Conservation (phyloP, 352 stramenopile genomes). For the Phytopythium chamaehyphon region DNA sequence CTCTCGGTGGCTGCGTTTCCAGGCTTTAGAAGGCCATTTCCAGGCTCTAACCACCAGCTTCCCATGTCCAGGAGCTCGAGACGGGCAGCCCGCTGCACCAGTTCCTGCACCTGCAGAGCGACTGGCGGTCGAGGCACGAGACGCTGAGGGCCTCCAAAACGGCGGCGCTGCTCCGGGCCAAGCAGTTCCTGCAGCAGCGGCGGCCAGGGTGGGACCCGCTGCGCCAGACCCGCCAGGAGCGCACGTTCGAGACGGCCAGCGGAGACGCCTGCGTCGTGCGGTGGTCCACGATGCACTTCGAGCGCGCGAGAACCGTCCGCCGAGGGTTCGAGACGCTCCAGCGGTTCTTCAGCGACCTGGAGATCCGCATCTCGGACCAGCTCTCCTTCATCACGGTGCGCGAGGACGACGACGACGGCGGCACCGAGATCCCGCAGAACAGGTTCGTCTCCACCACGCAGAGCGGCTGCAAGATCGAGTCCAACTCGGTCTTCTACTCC, state of each 20-base stretch:
- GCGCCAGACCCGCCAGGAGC: constrained; percentile 27
- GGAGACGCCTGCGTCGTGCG: constrained; percentile 23
- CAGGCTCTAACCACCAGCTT: too few species aligned
- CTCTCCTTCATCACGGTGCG: constrained; percentile 42
- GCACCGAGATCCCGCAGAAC: constrained; percentile 29
- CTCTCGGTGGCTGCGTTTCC: constrained; percentile 20
- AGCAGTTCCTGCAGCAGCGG: constrained; percentile 22
- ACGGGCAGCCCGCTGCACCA: constrained; percentile 27
- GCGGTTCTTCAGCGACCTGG: constrained; percentile 33
- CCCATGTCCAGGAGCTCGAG: constrained; percentile 20
- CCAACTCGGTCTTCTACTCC: constrained; percentile 37
- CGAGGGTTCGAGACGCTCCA: constrained; percentile 43
- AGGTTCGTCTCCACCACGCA: constrained; percentile 33
- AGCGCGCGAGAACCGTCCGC: constrained; percentile 28
- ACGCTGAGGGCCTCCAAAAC: constrained; percentile 17
- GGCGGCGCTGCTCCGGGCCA: constrained; percentile 16
- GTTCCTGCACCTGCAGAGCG: constrained; percentile 19
- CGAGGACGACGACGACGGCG: constrained; percentile 40
- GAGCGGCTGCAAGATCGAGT: constrained; percentile 29
- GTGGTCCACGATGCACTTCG: constrained; percentile 32
- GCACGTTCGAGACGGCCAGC: constrained; percentile 21
- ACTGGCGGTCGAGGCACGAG: constrained; percentile 15
- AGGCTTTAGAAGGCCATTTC: too few species aligned
- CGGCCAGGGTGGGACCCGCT: constrained; percentile 19
- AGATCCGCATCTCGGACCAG: constrained; percentile 51